These are phyloP conservation scores for Penicillium silybi DNA, from an alignment of 495 filamentous ascomycete genomes.

Conservation along the genomic window DNA sequence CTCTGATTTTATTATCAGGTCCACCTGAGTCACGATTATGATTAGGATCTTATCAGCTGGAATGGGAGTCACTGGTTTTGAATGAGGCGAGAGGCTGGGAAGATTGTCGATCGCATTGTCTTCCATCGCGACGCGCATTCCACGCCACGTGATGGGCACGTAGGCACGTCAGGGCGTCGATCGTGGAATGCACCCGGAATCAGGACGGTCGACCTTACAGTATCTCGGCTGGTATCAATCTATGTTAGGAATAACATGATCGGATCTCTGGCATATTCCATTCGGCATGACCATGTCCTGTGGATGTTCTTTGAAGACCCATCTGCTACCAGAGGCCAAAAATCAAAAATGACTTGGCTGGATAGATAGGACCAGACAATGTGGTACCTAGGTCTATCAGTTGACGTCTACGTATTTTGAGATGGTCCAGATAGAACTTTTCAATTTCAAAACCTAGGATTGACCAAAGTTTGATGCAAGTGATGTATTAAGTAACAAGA, in stretches of 20 bases:
- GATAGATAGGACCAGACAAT: too few relatives aligned
- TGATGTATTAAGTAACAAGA: conserved; percentile 19
- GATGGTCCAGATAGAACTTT: neutral
- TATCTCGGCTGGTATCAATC: neutral
- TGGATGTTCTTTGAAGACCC: too few relatives aligned
- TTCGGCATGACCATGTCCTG: too few relatives aligned
- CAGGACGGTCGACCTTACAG: neutral
- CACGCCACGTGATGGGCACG: conserved; percentile 18
- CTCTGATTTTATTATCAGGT: neutral
- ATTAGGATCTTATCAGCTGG: neutral
- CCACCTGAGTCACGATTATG: neutral
- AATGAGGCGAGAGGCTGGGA: conserved; percentile 13
- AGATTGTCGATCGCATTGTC: conserved; percentile 7
- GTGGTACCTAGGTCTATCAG: too few relatives aligned
- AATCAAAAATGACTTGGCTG: too few relatives aligned
- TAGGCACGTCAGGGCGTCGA: conserved; percentile 6
- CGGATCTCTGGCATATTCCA: too few relatives aligned
- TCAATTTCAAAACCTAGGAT: neutral
- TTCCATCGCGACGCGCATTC: conserved; percentile 19
- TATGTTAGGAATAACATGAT: too few relatives aligned
- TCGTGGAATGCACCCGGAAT: neutral
- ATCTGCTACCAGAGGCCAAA: too few relatives aligned
- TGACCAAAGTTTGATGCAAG: neutral
- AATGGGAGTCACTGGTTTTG: conserved; percentile 5
- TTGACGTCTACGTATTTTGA: neutral